Evolutionary conservation across 495 filamentous ascomycete species (phyloP), one percentile per base, ranked within the genome.

Genomic region (Podospora bellae-mahoneyi): DNA sequence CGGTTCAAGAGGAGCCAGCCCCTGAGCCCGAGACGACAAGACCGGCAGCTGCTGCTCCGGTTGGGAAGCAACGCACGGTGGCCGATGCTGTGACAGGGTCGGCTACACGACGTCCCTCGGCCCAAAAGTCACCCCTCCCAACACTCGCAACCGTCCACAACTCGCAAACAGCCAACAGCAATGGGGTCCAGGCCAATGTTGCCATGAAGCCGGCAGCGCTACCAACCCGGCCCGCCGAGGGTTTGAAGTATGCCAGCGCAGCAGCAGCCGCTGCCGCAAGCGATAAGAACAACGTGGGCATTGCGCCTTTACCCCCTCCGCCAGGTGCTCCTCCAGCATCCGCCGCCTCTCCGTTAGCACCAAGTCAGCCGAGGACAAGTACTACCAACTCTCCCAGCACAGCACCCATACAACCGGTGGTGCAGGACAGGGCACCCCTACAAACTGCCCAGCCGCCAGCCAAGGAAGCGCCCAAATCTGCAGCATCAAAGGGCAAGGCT

Each of bases 211-310:
- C 95, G 19, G 95, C 96, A 16, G 90, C 94, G 15, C 73, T 92
- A 72, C 96, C 95, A 7, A 88, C 91, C 56, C 88, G 93, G 73
- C 85, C 91, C 3, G 89, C 93, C 39, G 94, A 98, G 76, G 91
- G 91, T 0, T 82, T 98, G 71, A 97, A 97, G 78, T 98, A 98
- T 77, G 95, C 96, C 34, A 97, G 95, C 20, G 95, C 95, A 0
- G 95, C 95, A 0, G 96, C 95, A 0, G 96, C 95, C 0, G 95
- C 95, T 0, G 96, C 96, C 10, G 92, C 95, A 60, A 95, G 89
- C 77, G 93, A 97, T 76, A 96, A 94, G 73, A 93, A 96, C 79
- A 94, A 93, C 57, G 90, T 97, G 10, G 94, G 94, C n/a, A 97
- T 97, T 71, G 88, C 92, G 30, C 94, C 94, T 19, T 82, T 97